Evolutionary conservation across 2,329 filamentous ascomycete genomes (phyloP).

Genomic region (Amylocarpus encephaloides): DNA sequence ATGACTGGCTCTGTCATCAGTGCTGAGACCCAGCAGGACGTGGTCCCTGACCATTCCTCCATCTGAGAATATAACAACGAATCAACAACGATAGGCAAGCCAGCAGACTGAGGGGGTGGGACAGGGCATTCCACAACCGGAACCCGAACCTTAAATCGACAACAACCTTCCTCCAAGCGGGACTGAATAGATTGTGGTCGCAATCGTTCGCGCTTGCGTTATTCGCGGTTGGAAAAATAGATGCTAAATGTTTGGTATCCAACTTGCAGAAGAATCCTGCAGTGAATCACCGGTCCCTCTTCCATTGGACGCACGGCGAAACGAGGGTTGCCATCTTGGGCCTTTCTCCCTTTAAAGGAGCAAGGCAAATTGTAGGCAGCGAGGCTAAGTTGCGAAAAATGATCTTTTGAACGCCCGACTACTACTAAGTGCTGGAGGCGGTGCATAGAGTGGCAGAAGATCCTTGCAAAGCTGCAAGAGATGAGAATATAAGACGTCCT

Average conservation of each 20-base stretch:
- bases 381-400: slow-evolving; percentile 14
- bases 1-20: not conserved
- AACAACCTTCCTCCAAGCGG: slow-evolving; percentile 6
- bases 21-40: not conserved
- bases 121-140: slow-evolving; percentile 1
- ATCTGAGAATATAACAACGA: slow-evolving; percentile 3
- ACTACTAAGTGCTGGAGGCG: slow-evolving; percentile 6
- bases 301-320: slow-evolving; percentile 7
- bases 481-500: slow-evolving; percentile 18
- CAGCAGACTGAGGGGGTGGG: not conserved
- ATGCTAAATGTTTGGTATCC: slow-evolving; percentile 8
- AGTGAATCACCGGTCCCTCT: slow-evolving; percentile 4
- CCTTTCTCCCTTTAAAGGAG: slow-evolving; percentile 10
- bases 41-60: not conserved
- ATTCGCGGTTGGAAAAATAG: slow-evolving; percentile 5
- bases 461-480: slow-evolving; percentile 14
- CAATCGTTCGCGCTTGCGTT: slow-evolving; percentile 11
- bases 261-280: slow-evolving; percentile 16
- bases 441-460: slow-evolving; percentile 16
- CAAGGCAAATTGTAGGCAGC: slow-evolving; percentile 20
- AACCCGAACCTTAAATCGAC: slow-evolving; percentile 17
- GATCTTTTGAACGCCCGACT: slow-evolving; percentile 12
- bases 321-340: slow-evolving; percentile 5
- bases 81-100: slow-evolving; percentile 1
- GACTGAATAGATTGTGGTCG: not conserved